Evolutionary conservation across 441 rosid genomes (phyloP).

Genomic region (Mallotus japonicus): DNA sequence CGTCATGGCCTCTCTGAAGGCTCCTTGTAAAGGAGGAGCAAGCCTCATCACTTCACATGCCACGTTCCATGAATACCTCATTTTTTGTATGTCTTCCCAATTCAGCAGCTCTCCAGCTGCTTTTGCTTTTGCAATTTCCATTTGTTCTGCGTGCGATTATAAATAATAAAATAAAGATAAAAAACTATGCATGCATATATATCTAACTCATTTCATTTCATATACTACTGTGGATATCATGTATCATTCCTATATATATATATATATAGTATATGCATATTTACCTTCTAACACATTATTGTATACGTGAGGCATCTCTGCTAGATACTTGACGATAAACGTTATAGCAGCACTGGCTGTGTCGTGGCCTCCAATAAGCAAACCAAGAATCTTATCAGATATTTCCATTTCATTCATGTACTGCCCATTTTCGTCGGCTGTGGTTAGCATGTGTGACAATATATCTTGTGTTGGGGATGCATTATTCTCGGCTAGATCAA

Average conservation of each 20-base stretch:
- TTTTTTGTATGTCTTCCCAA: slow-evolving; percentile 6
- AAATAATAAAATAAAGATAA: too few relatives aligned
- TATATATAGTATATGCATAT: neutral
- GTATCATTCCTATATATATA: neutral
- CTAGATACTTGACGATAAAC: slow-evolving; percentile 24
- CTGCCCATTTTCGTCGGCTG: slow-evolving; percentile 10
- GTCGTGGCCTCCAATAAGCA: slow-evolving; percentile 27
- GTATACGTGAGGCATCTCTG: slow-evolving; percentile 21
- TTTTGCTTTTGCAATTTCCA: slow-evolving; percentile 3
- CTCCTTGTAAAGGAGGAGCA: slow-evolving; percentile 16
- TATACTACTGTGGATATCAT: too few relatives aligned
- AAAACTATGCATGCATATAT: too few relatives aligned
- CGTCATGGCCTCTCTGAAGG: slow-evolving; percentile 11
- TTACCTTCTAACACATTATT: slow-evolving; percentile 13
- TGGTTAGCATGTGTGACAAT: slow-evolving; percentile 26
- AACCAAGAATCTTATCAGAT: slow-evolving; percentile 26
- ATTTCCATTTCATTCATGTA: slow-evolving; percentile 22
- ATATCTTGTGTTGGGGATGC: slow-evolving; percentile 20
- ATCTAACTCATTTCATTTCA: too few relatives aligned
- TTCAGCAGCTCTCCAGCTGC: neutral
- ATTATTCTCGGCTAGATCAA: slow-evolving; percentile 25
- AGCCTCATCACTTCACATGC: slow-evolving; percentile 15
- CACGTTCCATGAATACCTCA: slow-evolving; percentile 12
- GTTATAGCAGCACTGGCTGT: slow-evolving; percentile 24
- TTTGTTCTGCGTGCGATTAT: neutral